Conservation (phyloP, 148 eudicot species). For the Suaeda aralocaspica region DNA sequence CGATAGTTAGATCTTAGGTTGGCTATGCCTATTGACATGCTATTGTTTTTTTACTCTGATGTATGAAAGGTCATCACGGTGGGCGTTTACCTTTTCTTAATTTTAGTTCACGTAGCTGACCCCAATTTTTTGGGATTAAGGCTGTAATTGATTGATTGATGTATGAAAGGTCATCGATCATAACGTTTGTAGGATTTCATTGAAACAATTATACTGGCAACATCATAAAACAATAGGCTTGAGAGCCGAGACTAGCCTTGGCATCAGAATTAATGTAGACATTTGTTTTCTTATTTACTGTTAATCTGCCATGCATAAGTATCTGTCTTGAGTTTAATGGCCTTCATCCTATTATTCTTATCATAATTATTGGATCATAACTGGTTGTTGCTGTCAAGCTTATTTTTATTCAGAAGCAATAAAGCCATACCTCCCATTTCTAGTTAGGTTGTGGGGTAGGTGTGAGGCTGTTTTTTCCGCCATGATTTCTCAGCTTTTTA, state of each 20-base stretch:
- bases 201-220: not conserved
- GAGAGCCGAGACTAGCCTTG: not conserved
- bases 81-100: too few species aligned
- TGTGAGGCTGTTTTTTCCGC: not conserved
- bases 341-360: too few species aligned
- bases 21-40: not conserved
- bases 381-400: not conserved
- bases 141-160: too few species aligned
- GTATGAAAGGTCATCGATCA: not conserved
- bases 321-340: not conserved
- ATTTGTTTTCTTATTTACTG: not conserved
- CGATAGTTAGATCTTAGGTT: not conserved
- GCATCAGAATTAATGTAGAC: not conserved
- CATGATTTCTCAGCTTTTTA: not conserved
- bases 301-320: not conserved
- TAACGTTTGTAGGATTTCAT: not conserved
- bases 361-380: too few species aligned
- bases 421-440: not conserved
- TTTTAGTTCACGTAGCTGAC: too few species aligned
- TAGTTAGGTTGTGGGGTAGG: not conserved
- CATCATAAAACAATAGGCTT: not conserved
- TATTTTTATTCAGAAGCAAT: not conserved
- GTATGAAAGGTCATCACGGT: too few species aligned
- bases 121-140: too few species aligned
- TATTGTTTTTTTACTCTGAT: not conserved